A percentile compares a stretch with the other conserved stretches of the same genome.
These are phyloP conservation scores for Lactarius evosmus DNA, from an alignment of 768 basidiomycete species.

Conservation along the genomic window DNA sequence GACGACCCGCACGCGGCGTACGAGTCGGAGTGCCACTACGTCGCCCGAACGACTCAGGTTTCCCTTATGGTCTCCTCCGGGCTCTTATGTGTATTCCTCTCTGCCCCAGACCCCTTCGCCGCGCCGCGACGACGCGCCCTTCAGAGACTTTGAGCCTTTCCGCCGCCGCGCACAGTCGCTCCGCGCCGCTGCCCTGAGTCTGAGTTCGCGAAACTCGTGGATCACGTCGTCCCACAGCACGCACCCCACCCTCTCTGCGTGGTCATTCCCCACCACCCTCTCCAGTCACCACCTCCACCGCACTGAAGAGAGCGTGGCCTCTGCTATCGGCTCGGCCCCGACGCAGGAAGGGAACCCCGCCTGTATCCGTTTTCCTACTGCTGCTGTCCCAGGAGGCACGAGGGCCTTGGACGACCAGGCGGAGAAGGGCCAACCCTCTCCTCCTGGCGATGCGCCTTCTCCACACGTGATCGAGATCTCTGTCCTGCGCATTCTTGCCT, in stretches of 20 bases:
- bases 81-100: conserved; percentile 50
- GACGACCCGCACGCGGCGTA: conserved; percentile 52
- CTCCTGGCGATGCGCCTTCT: conserved; percentile 38
- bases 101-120: conserved; percentile 54
- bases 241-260: conserved; percentile 56
- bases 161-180: conserved; percentile 47
- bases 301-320: conserved; percentile 33
- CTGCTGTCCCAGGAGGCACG: conserved; percentile 52
- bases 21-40: conserved; percentile 36
- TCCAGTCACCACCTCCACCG: conserved; percentile 32
- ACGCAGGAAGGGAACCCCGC: conserved; percentile 42
- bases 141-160: conserved; percentile 58
- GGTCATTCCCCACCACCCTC: conserved; percentile 62
- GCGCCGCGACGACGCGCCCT: conserved; percentile 43
- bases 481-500: conserved; percentile 51
- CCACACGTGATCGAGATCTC: conserved; percentile 55
- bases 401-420: conserved; percentile 63
- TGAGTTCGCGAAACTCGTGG: conserved; percentile 73
- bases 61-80: conserved; percentile 49
- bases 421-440: conserved; percentile 51
- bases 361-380: conserved; percentile 49
- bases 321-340: conserved; percentile 35
- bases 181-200: conserved; percentile 45
- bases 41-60: conserved; percentile 43
- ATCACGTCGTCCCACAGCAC: conserved; percentile 60